These are phyloP conservation scores for Saccharomyces hybrid DNA, from an alignment of 1,139 yeast species.

Conservation along the genomic window DNA sequence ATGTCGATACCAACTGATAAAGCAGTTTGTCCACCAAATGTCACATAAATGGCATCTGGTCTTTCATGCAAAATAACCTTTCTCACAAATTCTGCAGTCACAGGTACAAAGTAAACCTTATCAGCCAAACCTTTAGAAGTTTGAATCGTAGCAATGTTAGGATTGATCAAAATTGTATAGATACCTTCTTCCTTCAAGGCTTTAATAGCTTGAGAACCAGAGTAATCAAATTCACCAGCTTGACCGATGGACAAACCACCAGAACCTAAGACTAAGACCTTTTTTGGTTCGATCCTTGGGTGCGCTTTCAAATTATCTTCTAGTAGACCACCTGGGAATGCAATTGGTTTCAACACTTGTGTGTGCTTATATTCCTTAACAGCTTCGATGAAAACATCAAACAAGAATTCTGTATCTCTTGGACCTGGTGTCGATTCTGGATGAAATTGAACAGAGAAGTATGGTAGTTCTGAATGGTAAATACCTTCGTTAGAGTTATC, in stretches of 20 bases:
- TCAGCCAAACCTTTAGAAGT: constrained; percentile 97
- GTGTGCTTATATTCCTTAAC: constrained; percentile 56
- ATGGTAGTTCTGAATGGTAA: constrained; percentile 79
- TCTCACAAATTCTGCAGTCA: constrained; percentile 90
- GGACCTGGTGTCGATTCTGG: constrained; percentile 99
- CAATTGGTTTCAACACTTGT: constrained; percentile 60
- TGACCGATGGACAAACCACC: constrained; percentile 99
- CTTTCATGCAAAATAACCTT: constrained; percentile 90
- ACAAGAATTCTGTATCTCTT: constrained; percentile 94
- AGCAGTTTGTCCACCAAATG: constrained; percentile 99
- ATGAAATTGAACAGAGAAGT: constrained; percentile 97
- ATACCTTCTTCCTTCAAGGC: constrained; percentile 97
- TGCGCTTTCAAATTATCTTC: constrained; percentile 67
- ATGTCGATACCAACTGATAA: constrained; percentile 89
- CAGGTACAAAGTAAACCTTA: constrained; percentile 94
- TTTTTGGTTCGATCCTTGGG: constrained; percentile 79
- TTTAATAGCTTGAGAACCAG: constrained; percentile 91
- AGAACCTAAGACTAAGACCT: constrained; percentile 92
- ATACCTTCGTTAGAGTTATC: constrained; percentile 99
- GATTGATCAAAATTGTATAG: constrained; percentile 89
- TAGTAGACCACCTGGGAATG: constrained; percentile 81
- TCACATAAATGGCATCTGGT: constrained; percentile 94
- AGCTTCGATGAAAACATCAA: constrained; percentile 84
- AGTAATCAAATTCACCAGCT: constrained; percentile 99
- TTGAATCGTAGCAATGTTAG: constrained; percentile 96